Base-by-base conservation (phyloP, 2,329 filamentous ascomycete genomes). In the Raffaelea ambrosiae region DNA sequence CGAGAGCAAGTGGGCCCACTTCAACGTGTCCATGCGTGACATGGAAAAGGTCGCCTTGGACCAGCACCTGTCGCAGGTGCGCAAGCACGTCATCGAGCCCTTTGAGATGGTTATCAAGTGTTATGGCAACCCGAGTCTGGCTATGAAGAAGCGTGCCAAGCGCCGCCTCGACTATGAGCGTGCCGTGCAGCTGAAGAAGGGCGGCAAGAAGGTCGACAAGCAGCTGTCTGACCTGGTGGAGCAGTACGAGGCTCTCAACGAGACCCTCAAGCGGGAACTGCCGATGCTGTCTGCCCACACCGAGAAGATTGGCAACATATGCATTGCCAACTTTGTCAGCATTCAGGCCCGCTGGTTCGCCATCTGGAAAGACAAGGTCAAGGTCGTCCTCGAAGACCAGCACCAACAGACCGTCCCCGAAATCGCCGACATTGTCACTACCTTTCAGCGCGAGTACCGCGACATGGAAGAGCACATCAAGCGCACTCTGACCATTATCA, bases 141-240 rank as follows among this genome's bases (percentile, higher is more conserved):
- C 93, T 4, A 95, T 97, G 80, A 87, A 89, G 61, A 95, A 97
- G 69, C 85, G 93, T 21, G 84, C 90, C 57, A 97, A 97, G 70
- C 84, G 88, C n/a, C 78, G 94, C 14, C 70, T 91, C 16, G 89
- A 96, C 60, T 97, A 87, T 63, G 88, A 91, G 54, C 86, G 86
- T 56, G 88, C 80, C 56, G 83, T 87, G 59, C 79, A 85, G 55
- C 74, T 90, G 50, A 84, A 85, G 59, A 86, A 88, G 40, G 76
- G 80, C 31, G 88, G 88, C 53, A 90, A 94, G 64, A 94, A 88
- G 57, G 74, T 88, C 13, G 91, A 97, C 62, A 84, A 88, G 59
- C 93, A 91, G 62, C 83, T 90, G 4, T 73, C 79, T 16, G 88
- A 95, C 57, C 79, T 86, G 36, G 88, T 89, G 19, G 88, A 95